Evolutionary conservation across 805 yeast genomes (phyloP).

Genomic region (Ogataea pignaliae): DNA sequence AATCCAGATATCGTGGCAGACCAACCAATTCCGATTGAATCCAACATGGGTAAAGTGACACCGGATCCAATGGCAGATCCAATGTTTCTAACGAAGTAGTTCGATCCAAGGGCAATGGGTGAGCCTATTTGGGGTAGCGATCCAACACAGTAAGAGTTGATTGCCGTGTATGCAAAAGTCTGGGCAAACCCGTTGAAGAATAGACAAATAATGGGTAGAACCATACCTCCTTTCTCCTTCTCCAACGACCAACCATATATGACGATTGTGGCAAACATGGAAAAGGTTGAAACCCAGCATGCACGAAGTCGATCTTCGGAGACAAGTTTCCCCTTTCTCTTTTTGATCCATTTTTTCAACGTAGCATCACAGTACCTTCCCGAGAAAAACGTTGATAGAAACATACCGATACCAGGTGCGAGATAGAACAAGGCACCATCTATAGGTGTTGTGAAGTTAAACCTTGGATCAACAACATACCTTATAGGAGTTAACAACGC

Average conservation of each 20-base stretch:
- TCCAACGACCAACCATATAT: constrained; percentile 50
- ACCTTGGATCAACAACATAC: constrained; percentile 50
- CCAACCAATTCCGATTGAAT: constrained; percentile 52
- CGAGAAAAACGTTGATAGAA: constrained; percentile 44
- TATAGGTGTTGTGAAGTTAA: constrained; percentile 41
- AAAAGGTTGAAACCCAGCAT: constrained; percentile 32
- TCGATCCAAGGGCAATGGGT: constrained; percentile 46
- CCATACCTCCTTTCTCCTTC: constrained; percentile 45
- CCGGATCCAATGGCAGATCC: constrained; percentile 49
- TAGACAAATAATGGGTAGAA: constrained; percentile 44
- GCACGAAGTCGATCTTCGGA: constrained; percentile 48
- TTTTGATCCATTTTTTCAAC: constrained; percentile 37
- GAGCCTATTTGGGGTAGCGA: constrained; percentile 48
- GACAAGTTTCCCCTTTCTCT: constrained; percentile 36
- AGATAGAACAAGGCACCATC: constrained; percentile 48
- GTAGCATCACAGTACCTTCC: constrained; percentile 45
- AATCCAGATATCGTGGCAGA: constrained; percentile 42
- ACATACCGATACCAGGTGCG: constrained; percentile 50
- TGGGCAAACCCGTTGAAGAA: constrained; percentile 46
- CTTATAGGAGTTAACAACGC: constrained; percentile 47
- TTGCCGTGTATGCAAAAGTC: constrained; percentile 43
- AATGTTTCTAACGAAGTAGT: constrained; percentile 43
- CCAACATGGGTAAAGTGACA: constrained; percentile 39
- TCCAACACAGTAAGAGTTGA: constrained; percentile 54
- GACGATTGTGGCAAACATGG: constrained; percentile 38